A percentile compares a stretch with the other conserved stretches of the same genome.
phyloP scores from a whole-genome alignment of 768 basidiomycete species.

The Termitomyces titanicus region DNA sequence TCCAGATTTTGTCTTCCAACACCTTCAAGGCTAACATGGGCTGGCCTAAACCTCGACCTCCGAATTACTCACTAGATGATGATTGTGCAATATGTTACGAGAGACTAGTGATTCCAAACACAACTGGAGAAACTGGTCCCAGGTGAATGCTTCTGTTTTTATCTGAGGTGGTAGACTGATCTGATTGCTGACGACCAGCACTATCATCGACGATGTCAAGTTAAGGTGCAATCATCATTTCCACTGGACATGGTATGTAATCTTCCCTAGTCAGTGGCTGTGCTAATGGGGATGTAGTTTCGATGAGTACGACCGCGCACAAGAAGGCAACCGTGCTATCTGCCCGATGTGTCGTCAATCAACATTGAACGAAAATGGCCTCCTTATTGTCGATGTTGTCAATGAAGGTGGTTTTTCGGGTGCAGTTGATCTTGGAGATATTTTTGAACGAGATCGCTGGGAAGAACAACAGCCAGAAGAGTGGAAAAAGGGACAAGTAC shows the following conservation, averaged over 20 bases:
- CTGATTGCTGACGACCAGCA: neutral
- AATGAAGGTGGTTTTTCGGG: slow-evolving; percentile 12
- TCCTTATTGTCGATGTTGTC: slow-evolving; percentile 4
- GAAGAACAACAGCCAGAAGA: slow-evolving; percentile 11
- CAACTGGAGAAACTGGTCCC: slow-evolving; percentile 3
- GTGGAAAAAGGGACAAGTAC: slow-evolving; percentile 8
- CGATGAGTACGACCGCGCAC: slow-evolving; percentile 9
- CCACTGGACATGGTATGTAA: slow-evolving; percentile 9
- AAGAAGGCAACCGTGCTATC: slow-evolving; percentile 3
- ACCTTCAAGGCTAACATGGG: neutral
- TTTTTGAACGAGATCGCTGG: slow-evolving; percentile 9
- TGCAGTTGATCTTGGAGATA: slow-evolving; percentile 8
- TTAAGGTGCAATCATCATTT: slow-evolving; percentile 9
- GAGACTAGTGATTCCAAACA: slow-evolving; percentile 6
- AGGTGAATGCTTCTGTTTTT: neutral
- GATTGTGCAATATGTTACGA: slow-evolving; percentile 8
- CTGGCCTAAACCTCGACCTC: slow-evolving; percentile 4
- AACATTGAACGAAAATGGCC: slow-evolving; percentile 3
- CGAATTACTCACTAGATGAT: slow-evolving; percentile 5
- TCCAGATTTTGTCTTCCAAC: neutral
- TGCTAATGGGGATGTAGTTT: neutral
- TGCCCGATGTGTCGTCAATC: slow-evolving; percentile 9
- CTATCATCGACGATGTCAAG: slow-evolving; percentile 9
- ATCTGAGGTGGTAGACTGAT: neutral
- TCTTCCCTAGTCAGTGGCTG: neutral